Percentiles rank a stretch among this genome's conserved stretches.
These are phyloP conservation scores for Arthrobotrys megalospora DNA, from an alignment of 2,329 filamentous ascomycete species.

Conservation along the genomic window DNA sequence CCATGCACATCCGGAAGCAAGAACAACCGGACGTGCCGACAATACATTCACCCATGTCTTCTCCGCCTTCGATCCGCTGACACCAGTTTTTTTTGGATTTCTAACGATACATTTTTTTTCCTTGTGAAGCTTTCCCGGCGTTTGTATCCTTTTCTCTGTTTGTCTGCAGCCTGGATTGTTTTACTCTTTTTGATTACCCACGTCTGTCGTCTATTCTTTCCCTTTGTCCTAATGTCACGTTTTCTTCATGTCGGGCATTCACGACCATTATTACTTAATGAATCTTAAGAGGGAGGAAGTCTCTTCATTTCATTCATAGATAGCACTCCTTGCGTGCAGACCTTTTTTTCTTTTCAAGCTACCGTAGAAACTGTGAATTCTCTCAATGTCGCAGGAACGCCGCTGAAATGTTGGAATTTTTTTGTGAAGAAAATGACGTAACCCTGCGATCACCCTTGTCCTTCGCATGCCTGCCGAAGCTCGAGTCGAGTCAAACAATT, in stretches of 20 bases:
- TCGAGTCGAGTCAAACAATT: conserved; percentile 2
- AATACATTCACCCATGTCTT: conserved; percentile 10
- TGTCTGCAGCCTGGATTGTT: conserved; percentile 14
- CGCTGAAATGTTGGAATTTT: conserved; percentile 6
- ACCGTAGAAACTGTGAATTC: neutral
- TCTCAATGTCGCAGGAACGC: neutral
- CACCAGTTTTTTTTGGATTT: conserved; percentile 8
- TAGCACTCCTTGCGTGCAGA: neutral
- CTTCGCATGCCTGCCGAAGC: conserved; percentile 34
- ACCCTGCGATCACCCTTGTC: conserved; percentile 35
- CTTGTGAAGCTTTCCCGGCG: conserved; percentile 16
- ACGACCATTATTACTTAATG: conserved; percentile 38
- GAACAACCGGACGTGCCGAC: conserved; percentile 41
- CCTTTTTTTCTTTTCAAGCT: neutral
- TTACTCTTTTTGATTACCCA: conserved; percentile 19
- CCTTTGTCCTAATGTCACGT: conserved; percentile 14
- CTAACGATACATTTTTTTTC: conserved; percentile 14
- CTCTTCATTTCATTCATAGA: neutral
- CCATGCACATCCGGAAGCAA: conserved; percentile 37
- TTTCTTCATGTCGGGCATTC: conserved; percentile 32
- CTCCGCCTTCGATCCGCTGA: conserved; percentile 2
- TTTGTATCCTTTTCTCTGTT: conserved; percentile 12
- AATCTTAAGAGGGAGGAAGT: conserved; percentile 19
- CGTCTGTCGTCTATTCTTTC: conserved; percentile 23
- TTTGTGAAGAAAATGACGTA: conserved; percentile 58